Base-by-base conservation (phyloP, 225 moss, liverwort and hornwort genomes). In the Physcomitrellopsis africana region DNA sequence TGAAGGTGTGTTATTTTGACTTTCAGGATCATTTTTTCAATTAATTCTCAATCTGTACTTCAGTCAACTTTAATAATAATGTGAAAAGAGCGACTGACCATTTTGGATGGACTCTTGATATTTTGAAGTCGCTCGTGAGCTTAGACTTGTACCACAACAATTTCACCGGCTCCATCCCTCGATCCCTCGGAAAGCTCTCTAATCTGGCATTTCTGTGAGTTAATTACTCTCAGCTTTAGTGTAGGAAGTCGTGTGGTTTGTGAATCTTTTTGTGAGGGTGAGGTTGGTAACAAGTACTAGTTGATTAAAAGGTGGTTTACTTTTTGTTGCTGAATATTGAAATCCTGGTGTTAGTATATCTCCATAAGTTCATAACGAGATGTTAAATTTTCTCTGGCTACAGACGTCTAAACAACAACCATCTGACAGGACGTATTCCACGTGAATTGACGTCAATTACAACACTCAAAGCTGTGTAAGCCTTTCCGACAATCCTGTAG, bases 141-240 rank as follows among this genome's bases (percentile, higher is more conserved):
- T 73, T 88, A 79, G 88, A 88, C 70, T 70, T 88, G 79, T 88
- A 88, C 48, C 78, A 83, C 79, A 88, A 88, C 78, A 85, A 88
- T 41, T 88, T 88, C 42, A 83, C 88, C 11, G 85, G 88, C 71
- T 83, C 85, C 12, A 85, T 88, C 49, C 88, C 88, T n/a, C 77
- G 78, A 27, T 83, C 88, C 51, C 73, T 88, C 53, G 88, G 85
- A 37, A 88, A 85, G 51, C 74, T 88, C 10, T 78, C 78, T 44
- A 75, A 11, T 42, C 71, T 88, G 78, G 78, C 85, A n/a, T 88
- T 88, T 66, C 73, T 88, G 88, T 88, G 51, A 85, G 88, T 64
- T 60, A 6, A 43, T 45, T 1, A 27, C 67, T 58, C 15, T 8
- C 12, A 3, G 20, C 51, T 58, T 46, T 16, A 7, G 17, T 69